A percentile compares a stretch with the other conserved stretches of the same genome.
Evolutionary conservation across 2,329 filamentous ascomycete genomes (phyloP).

Genomic region (Phaeosphaeriaceae sp.): DNA sequence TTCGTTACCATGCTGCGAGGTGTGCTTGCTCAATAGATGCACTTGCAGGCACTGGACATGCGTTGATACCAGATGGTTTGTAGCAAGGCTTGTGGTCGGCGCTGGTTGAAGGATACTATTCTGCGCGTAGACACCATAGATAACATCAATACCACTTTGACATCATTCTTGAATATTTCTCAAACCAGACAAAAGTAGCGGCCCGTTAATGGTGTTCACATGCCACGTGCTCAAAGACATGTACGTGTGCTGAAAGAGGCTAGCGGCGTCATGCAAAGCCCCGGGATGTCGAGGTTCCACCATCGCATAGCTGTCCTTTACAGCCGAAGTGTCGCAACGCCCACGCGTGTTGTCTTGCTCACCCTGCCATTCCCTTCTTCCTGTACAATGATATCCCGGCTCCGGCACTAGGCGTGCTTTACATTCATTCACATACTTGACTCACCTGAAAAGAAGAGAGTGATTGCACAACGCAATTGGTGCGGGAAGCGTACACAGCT

Average conservation of each 20-base stretch:
- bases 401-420: conserved; percentile 30
- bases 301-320: conserved; percentile 44
- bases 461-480: conserved; percentile 21
- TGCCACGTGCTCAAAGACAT: conserved; percentile 18
- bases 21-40: conserved; percentile 67
- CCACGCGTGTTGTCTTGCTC: conserved; percentile 26
- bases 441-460: conserved; percentile 7
- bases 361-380: conserved; percentile 20
- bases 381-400: conserved; percentile 31
- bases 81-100: background rate
- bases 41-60: background rate
- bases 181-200: background rate
- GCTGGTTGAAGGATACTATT: background rate
- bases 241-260: conserved; percentile 1
- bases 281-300: conserved; percentile 14
- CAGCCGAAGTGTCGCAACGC: conserved; percentile 33
- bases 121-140: background rate
- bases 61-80: background rate
- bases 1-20: conserved; percentile 83
- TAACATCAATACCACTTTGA: background rate
- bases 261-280: conserved; percentile 13
- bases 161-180: background rate
- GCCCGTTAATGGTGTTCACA: background rate
- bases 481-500: background rate
- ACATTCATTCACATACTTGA: conserved; percentile 24